Conservation (phyloP, 176 grass and related monocot species). For the Lolium multiflorum region DNA sequence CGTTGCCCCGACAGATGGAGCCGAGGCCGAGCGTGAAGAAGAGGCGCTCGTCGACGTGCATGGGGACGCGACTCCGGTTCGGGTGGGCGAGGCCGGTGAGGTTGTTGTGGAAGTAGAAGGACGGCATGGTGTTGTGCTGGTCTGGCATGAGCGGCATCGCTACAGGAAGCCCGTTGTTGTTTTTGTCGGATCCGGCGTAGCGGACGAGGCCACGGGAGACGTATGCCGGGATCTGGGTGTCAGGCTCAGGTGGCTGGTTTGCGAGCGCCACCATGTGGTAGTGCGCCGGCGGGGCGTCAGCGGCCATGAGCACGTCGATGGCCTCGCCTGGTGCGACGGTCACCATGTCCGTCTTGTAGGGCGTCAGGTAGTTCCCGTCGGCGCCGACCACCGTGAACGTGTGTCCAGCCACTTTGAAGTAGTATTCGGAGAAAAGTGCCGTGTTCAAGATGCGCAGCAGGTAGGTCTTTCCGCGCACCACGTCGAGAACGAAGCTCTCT, state of each 20-base stretch:
- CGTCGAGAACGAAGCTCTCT: neutral
- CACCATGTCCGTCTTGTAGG: neutral
- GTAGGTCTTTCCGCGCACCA: neutral
- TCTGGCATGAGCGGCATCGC: neutral
- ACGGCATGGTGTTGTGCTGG: slow-evolving; percentile 25
- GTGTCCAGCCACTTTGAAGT: neutral
- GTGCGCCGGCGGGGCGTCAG: neutral
- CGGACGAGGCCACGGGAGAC: neutral
- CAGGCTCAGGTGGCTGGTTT: neutral
- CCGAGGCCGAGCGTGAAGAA: slow-evolving; percentile 20
- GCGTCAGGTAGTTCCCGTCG: neutral
- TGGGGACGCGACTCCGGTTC: neutral
- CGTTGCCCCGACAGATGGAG: neutral
- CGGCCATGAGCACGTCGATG: neutral
- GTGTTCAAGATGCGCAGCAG: neutral
- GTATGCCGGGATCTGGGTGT: neutral
- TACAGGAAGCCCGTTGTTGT: neutral
- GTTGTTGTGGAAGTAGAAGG: slow-evolving; percentile 36
- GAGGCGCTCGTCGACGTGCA: slow-evolving; percentile 24
- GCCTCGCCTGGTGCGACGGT: neutral
- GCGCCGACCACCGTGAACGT: neutral
- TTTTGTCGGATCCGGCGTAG: neutral
- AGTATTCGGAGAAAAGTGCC: neutral
- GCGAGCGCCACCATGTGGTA: neutral
- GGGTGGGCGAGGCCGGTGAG: slow-evolving; percentile 24